Evolutionary conservation across 169 alveolate species (phyloP).

Genomic region (Amoebophrya sp.): DNA sequence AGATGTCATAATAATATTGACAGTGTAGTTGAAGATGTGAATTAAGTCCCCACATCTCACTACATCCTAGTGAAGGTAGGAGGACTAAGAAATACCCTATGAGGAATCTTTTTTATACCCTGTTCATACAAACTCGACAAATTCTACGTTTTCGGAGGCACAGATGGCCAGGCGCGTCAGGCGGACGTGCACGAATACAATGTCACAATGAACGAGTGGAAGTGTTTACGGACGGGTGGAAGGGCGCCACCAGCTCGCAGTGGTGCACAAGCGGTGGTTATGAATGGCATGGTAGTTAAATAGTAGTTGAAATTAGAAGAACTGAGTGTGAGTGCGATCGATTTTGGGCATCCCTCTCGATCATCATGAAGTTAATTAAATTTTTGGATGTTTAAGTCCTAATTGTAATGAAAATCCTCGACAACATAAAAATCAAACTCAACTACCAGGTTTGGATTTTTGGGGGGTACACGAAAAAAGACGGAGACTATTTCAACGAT

Average conservation of each 20-base stretch:
- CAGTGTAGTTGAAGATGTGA: no score
- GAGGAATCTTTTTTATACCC: no score
- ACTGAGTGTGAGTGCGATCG: not conserved
- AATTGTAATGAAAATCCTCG: not conserved
- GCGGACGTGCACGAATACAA: slow-evolving; percentile 60
- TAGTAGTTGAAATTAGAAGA: not conserved
- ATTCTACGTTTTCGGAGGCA: slow-evolving; percentile 67
- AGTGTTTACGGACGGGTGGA: slow-evolving; percentile 46
- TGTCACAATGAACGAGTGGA: slow-evolving; percentile 39
- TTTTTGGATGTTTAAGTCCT: not conserved
- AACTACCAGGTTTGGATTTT: slow-evolving; percentile 54
- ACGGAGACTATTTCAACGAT: slow-evolving; percentile 74
- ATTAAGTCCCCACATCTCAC: no score
- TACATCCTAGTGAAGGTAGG: no score
- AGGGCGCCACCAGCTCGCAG: slow-evolving; percentile 62
- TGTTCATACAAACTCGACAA: slow-evolving; percentile 1
- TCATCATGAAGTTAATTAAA: not conserved
- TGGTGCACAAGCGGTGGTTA: slow-evolving; percentile 58
- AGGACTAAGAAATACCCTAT: no score
- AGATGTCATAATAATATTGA: no score
- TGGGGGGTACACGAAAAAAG: slow-evolving; percentile 74
- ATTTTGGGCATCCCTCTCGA: not conserved
- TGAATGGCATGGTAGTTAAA: not conserved
- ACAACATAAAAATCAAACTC: not conserved
- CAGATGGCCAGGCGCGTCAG: slow-evolving; percentile 65